These are phyloP conservation scores for Sporothrix pallida DNA, from an alignment of 2,329 filamentous ascomycete species.

Conservation along the genomic window DNA sequence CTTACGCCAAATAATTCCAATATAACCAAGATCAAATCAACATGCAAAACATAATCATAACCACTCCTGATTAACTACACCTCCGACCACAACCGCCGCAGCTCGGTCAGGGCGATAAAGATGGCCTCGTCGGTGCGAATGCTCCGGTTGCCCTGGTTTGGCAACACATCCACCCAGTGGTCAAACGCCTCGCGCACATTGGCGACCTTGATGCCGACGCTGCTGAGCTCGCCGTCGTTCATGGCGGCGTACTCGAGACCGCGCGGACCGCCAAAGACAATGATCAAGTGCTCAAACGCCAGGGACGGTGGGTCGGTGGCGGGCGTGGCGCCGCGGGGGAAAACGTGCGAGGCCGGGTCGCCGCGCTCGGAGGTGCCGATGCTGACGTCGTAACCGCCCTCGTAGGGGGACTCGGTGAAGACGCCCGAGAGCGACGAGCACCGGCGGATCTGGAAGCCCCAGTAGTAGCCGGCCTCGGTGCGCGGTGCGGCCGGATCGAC, in stretches of 20 bases:
- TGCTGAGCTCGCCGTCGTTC: constrained; percentile 61
- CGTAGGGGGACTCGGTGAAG: constrained; percentile 76
- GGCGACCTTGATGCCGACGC: constrained; percentile 66
- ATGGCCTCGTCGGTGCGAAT: constrained; percentile 86
- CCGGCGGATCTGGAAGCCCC: constrained; percentile 77
- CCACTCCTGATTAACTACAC: constrained; percentile 31
- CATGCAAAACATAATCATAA: background rate
- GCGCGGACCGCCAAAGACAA: constrained; percentile 81
- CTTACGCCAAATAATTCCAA: background rate
- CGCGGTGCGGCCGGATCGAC: constrained; percentile 73
- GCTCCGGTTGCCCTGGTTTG: constrained; percentile 79
- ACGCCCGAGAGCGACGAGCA: constrained; percentile 71
- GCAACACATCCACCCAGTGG: constrained; percentile 80
- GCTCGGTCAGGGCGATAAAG: constrained; percentile 73
- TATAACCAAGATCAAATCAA: background rate
- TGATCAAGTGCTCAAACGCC: constrained; percentile 71
- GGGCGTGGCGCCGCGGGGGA: constrained; percentile 50
- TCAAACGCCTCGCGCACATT: constrained; percentile 78
- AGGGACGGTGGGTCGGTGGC: constrained; percentile 36
- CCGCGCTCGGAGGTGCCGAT: constrained; percentile 85
- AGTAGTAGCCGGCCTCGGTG: constrained; percentile 81
- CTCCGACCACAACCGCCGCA: constrained; percentile 64
- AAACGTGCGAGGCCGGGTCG: constrained; percentile 54
- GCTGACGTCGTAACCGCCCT: constrained; percentile 80
- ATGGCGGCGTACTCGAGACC: constrained; percentile 78